Evolutionary conservation across 306 rosid species (phyloP).

Genomic region (Datisca glomerata): DNA sequence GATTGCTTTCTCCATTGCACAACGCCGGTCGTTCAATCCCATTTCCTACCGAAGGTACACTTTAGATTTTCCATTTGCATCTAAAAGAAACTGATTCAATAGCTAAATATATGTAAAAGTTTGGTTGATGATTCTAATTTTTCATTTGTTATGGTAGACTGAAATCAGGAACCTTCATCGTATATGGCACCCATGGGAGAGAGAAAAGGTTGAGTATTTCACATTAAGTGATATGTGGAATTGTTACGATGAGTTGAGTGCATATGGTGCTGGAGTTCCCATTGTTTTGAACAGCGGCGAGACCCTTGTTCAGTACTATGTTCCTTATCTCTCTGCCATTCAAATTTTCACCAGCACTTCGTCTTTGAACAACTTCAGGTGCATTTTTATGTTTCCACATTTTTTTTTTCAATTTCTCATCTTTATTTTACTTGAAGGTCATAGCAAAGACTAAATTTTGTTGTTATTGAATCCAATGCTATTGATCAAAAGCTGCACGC

Average conservation of each 20-base stretch:
- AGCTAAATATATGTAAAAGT: background rate
- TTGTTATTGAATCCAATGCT: too few species aligned
- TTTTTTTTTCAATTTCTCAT: background rate
- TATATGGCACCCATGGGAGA: slow-evolving; percentile 95
- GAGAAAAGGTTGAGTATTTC: slow-evolving; percentile 76
- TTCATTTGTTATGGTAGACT: slow-evolving; percentile 18
- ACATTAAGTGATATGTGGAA: slow-evolving; percentile 80
- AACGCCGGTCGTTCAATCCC: slow-evolving; percentile 66
- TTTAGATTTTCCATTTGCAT: background rate
- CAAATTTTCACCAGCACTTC: slow-evolving; percentile 77
- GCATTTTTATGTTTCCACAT: background rate
- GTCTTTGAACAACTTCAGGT: slow-evolving; percentile 43
- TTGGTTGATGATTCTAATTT: background rate
- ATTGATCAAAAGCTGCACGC: too few species aligned
- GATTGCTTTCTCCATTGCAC: slow-evolving; percentile 67
- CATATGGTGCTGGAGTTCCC: slow-evolving; percentile 90
- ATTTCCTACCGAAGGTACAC: slow-evolving; percentile 64
- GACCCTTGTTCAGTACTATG: slow-evolving; percentile 83
- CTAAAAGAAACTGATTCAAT: background rate
- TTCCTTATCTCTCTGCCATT: slow-evolving; percentile 95
- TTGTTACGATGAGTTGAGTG: slow-evolving; percentile 80
- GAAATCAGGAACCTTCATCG: slow-evolving; percentile 80
- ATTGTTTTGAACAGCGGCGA: slow-evolving; percentile 51
- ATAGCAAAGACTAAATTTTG: too few species aligned
- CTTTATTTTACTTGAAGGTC: too few species aligned